These are phyloP conservation scores for Aspergillus oerlinghausenensis DNA, from an alignment of 2,329 filamentous ascomycete species.

Conservation along the genomic window DNA sequence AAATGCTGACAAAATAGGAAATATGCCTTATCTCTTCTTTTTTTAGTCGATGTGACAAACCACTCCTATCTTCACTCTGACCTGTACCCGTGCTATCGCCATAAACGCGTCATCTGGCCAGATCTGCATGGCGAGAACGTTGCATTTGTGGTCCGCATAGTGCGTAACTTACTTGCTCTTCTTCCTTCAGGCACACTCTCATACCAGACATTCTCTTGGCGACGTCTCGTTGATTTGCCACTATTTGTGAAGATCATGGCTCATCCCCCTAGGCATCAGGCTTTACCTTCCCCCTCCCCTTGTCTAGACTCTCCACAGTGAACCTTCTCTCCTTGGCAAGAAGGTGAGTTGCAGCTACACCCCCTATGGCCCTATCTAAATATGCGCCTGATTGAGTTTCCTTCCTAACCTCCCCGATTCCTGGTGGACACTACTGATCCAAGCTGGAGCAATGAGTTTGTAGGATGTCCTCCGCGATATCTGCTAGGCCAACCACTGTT, in stretches of 20 bases:
- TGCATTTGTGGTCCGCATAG: background rate
- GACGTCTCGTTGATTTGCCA: background rate
- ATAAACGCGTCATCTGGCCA: background rate
- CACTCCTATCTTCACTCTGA: background rate
- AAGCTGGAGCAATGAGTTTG: constrained; percentile 6
- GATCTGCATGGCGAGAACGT: background rate
- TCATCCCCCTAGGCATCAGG: constrained; percentile 19
- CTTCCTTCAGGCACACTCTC: background rate
- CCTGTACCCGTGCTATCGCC: background rate
- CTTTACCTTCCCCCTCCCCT: constrained; percentile 8
- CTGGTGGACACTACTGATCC: constrained; percentile 2
- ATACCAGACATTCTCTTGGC: constrained; percentile 12
- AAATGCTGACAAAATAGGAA: background rate
- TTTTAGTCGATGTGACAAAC: background rate
- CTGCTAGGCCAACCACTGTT: constrained; percentile 9
- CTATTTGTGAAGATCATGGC: constrained; percentile 10
- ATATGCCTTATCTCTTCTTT: background rate
- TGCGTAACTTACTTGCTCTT: background rate
- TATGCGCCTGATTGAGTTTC: constrained; percentile 1
- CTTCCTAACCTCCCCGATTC: constrained; percentile 8
- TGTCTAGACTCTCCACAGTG: constrained; percentile 2
- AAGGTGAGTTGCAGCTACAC: background rate
- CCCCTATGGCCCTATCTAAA: constrained; percentile 13
- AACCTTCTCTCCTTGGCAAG: constrained; percentile 3
- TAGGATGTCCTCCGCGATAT: constrained; percentile 1